These are phyloP conservation scores for Phymatotrichopsis omnivora DNA, from an alignment of 2,329 filamentous ascomycete species.

Conservation along the genomic window DNA sequence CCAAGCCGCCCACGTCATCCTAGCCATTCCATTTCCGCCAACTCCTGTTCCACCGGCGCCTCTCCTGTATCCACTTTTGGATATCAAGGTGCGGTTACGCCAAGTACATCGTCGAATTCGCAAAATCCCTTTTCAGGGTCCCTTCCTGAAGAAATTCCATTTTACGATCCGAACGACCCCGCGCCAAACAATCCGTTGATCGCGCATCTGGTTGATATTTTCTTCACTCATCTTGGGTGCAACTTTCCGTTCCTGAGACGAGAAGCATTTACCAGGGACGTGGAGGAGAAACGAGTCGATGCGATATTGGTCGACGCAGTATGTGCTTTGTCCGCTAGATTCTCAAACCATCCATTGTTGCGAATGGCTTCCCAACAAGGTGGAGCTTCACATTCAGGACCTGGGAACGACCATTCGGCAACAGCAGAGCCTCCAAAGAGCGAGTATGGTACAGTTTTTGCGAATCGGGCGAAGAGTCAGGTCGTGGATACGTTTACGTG, in stretches of 20 bases:
- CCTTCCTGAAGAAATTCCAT: slow-evolving; percentile 45
- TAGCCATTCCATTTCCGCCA: slow-evolving; percentile 41
- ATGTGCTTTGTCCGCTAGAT: slow-evolving; percentile 70
- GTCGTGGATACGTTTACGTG: slow-evolving; percentile 75
- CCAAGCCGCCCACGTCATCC: slow-evolving; percentile 33
- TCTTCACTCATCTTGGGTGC: slow-evolving; percentile 73
- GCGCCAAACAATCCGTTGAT: slow-evolving; percentile 65
- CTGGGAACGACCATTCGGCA: slow-evolving; percentile 45
- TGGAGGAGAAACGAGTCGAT: slow-evolving; percentile 71
- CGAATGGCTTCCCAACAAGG: slow-evolving; percentile 29
- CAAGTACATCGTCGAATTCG: no score
- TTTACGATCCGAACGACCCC: slow-evolving; percentile 64
- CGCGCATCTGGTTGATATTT: slow-evolving; percentile 64
- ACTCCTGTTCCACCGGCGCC: slow-evolving; percentile 47
- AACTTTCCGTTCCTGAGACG: slow-evolving; percentile 75
- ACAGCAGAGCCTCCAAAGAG: slow-evolving; percentile 39
- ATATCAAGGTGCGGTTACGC: slow-evolving; percentile 28
- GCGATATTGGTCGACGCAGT: slow-evolving; percentile 79
- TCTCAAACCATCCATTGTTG: slow-evolving; percentile 43
- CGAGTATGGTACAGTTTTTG: slow-evolving; percentile 56
- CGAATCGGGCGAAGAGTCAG: slow-evolving; percentile 70
- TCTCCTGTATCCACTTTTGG: slow-evolving; percentile 41
- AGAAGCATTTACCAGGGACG: slow-evolving; percentile 60
- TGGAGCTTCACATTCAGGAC: slow-evolving; percentile 43
- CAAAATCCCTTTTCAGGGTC: no score